Evolutionary conservation across 2,329 filamentous ascomycete species (phyloP).

Genomic region (Penicillium crustosum): DNA sequence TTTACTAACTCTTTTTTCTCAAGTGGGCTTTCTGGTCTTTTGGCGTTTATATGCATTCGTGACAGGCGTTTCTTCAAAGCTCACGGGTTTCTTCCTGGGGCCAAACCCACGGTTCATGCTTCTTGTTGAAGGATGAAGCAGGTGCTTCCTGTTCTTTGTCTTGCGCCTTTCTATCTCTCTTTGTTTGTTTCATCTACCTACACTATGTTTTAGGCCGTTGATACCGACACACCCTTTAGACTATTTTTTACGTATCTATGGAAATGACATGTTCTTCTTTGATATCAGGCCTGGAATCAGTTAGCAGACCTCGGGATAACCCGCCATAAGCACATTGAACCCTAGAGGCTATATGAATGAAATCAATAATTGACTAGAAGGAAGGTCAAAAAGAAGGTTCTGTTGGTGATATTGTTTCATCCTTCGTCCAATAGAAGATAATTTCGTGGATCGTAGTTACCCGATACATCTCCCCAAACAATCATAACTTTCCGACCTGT

Average conservation of each 20-base stretch:
- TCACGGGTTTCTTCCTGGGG: background rate
- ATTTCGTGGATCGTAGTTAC: too few species aligned
- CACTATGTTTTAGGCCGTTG: rapidly evolving
- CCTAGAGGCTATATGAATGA: too few species aligned
- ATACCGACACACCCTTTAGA: background rate
- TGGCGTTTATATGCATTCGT: background rate
- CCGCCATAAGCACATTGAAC: background rate
- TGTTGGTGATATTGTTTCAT: too few species aligned
- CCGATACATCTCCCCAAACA: too few species aligned
- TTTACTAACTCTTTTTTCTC: background rate
- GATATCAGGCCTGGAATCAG: background rate
- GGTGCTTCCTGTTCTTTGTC: too few species aligned
- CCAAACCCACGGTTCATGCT: background rate
- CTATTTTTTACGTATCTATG: background rate
- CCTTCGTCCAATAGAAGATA: too few species aligned
- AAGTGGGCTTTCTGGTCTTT: background rate
- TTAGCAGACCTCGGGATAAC: background rate
- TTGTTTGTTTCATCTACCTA: background rate
- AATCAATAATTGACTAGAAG: too few species aligned
- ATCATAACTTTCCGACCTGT: too few species aligned
- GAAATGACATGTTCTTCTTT: too few species aligned
- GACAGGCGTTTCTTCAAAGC: background rate
- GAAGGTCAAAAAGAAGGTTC: too few species aligned
- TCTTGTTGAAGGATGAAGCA: background rate
- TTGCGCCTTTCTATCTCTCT: background rate